Conservation (phyloP, 2,329 filamentous ascomycete genomes). For the Colletotrichum sp. region DNA sequence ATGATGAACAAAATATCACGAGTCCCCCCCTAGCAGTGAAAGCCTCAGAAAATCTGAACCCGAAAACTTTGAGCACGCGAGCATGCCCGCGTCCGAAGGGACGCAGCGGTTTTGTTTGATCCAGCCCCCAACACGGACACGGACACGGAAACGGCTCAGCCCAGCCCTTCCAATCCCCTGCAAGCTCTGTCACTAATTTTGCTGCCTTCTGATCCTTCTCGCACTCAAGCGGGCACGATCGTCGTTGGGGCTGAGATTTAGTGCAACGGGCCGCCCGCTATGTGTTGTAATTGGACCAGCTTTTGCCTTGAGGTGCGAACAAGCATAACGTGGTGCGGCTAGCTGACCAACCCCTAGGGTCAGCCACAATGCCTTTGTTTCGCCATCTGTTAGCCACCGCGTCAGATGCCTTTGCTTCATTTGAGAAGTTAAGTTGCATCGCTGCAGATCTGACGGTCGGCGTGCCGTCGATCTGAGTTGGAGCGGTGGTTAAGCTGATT, state of each 20-base stretch:
- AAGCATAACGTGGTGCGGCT: background rate
- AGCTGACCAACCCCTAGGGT: background rate
- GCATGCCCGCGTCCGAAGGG: background rate
- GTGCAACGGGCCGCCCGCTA: background rate
- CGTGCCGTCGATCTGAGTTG: background rate
- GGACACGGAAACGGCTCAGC: background rate
- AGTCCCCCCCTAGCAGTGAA: background rate
- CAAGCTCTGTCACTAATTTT: background rate
- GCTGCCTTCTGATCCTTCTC: slow-evolving; percentile 1
- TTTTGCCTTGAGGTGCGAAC: background rate
- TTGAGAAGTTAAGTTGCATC: background rate
- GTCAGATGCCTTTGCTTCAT: background rate
- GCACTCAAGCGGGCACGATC: background rate
- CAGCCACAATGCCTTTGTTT: background rate
- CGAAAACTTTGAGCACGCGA: background rate
- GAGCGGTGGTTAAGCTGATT: background rate
- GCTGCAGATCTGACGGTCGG: background rate
- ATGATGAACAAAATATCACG: background rate
- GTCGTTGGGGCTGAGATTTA: background rate
- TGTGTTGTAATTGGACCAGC: background rate
- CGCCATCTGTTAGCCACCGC: background rate
- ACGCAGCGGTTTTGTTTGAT: background rate
- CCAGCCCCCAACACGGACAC: background rate
- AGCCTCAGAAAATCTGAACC: background rate
- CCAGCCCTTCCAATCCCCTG: background rate